Evolutionary conservation across 176 grass and related monocot genomes (phyloP).

Genomic region (Avena sativa): DNA sequence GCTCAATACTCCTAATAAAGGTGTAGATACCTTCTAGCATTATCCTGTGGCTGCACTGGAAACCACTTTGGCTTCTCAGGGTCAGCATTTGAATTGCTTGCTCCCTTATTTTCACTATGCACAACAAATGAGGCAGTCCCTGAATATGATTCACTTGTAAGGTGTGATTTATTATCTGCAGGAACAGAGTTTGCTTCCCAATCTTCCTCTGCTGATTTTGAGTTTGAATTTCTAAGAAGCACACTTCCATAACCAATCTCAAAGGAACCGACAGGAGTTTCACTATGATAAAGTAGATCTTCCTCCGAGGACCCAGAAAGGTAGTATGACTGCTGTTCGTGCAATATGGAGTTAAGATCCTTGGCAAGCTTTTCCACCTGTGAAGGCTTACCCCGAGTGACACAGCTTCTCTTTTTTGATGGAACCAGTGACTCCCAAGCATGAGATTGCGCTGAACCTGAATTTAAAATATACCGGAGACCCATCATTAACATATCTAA

Average conservation of each 20-base stretch:
- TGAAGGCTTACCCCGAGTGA: conserved; percentile 61
- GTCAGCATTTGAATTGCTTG: conserved; percentile 37
- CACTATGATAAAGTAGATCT: conserved; percentile 76
- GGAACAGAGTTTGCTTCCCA: conserved; percentile 92
- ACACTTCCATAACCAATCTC: conserved; percentile 92
- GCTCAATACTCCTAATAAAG: conserved; percentile 19
- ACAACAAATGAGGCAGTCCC: conserved; percentile 47
- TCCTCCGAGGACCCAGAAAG: conserved; percentile 74
- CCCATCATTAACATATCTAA: conserved; percentile 27
- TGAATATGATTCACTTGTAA: conserved; percentile 70
- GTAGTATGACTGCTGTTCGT: conserved; percentile 61
- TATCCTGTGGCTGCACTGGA: conserved; percentile 38
- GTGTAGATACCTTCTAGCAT: conserved; percentile 52
- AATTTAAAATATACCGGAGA: conserved; percentile 40
- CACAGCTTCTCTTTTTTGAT: conserved; percentile 78
- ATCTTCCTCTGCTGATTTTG: conserved; percentile 79
- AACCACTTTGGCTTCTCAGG: conserved; percentile 40
- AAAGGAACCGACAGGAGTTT: conserved; percentile 71
- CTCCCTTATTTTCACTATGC: conserved; percentile 55
- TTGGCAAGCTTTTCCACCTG: conserved; percentile 81
- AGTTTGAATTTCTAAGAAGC: conserved; percentile 76
- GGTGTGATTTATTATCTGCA: conserved; percentile 64
- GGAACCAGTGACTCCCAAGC: conserved; percentile 81
- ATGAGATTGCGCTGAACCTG: conserved; percentile 91
- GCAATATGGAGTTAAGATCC: conserved; percentile 87